Evolutionary conservation across 176 grass and related monocot genomes (phyloP).

Genomic region (Musa troglodytarum): DNA sequence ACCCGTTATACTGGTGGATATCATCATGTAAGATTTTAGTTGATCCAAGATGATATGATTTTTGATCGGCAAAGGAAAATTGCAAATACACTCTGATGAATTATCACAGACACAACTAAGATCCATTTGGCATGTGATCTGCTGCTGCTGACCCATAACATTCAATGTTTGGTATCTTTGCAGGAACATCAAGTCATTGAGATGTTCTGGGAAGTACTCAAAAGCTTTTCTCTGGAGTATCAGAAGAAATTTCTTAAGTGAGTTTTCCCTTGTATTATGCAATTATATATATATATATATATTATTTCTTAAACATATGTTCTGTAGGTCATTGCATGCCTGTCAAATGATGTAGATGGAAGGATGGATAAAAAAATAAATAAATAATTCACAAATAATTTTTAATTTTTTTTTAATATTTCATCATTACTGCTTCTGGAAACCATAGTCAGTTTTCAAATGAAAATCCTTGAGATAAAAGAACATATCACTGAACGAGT

Average conservation of each 20-base stretch:
- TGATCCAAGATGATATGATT: neutral
- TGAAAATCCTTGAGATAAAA: too few relatives aligned
- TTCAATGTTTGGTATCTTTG: constrained; percentile 11
- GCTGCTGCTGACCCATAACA: neutral
- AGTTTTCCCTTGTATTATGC: constrained; percentile 14
- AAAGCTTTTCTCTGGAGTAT: constrained; percentile 64
- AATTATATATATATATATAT: neutral
- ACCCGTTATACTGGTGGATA: constrained; percentile 88
- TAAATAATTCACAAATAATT: too few relatives aligned
- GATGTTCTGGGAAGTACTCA: constrained; percentile 90
- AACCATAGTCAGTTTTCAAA: neutral
- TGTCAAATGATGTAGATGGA: neutral
- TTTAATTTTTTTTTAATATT: too few relatives aligned
- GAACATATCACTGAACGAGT: neutral
- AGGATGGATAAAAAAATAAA: too few relatives aligned
- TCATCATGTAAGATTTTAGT: constrained; percentile 47
- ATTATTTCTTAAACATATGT: neutral
- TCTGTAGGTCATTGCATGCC: neutral
- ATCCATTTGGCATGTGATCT: neutral
- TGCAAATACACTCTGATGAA: neutral
- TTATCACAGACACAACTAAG: too few relatives aligned
- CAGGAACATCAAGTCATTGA: constrained; percentile 88
- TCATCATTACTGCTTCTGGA: neutral
- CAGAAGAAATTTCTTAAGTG: constrained; percentile 98
- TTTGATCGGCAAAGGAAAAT: neutral